Conservation (phyloP, 495 filamentous ascomycete genomes). For the Aspergillus diversus region DNA sequence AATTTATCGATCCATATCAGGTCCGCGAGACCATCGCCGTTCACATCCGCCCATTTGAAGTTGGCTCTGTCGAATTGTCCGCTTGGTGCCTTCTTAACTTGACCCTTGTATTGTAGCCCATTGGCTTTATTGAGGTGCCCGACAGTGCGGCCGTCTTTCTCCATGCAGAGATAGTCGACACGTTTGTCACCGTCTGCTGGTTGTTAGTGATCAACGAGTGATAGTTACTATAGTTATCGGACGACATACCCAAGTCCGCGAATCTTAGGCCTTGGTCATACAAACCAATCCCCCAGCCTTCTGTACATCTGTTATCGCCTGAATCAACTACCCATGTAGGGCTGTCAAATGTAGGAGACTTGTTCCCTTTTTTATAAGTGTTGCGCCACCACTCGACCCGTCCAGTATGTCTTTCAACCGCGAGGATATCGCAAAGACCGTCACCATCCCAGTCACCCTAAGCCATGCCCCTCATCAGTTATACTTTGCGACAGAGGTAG, state of each 20-base stretch:
- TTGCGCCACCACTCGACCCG: conserved; percentile 30
- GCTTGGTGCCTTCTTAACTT: background rate
- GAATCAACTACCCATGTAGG: conserved; percentile 2
- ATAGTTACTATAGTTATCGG: no score
- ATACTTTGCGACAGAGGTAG: no score
- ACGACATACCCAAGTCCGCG: conserved; percentile 21
- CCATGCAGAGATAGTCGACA: conserved; percentile 9
- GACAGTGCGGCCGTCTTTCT: conserved; percentile 8
- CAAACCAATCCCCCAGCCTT: conserved; percentile 28
- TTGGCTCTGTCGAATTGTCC: background rate
- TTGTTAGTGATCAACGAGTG: no score
- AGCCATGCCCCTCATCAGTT: no score
- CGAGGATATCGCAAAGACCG: conserved; percentile 32
- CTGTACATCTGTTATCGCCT: conserved; percentile 20
- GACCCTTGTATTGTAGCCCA: background rate
- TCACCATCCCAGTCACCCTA: conserved; percentile 35
- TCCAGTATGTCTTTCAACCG: conserved; percentile 24
- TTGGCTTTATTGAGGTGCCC: background rate
- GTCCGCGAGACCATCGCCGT: background rate
- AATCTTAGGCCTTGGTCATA: conserved; percentile 29
- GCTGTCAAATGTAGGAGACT: background rate
- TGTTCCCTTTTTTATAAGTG: conserved; percentile 4
- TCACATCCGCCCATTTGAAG: background rate
- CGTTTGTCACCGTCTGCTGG: conserved; percentile 20
- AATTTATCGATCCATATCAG: background rate